Evolutionary conservation across 1,139 yeast species (phyloP), one percentile per base, ranked within the genome.

Genomic region (Eremothecium coryli): DNA sequence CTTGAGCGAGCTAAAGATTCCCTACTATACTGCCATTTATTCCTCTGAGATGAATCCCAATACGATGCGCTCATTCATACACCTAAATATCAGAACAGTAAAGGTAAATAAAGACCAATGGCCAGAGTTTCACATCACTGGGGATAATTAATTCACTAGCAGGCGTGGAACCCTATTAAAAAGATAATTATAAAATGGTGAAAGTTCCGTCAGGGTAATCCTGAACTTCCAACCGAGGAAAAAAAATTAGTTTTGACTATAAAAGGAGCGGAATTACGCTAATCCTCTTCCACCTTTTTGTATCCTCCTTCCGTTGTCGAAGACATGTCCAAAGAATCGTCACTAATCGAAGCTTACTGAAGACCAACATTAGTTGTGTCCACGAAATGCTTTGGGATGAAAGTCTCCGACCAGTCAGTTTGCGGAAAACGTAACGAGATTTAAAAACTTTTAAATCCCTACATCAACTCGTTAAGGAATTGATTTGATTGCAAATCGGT

Each of bases 391-490:
- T 79, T 80, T 73, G 90, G 93, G 93, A 45, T 32, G 90, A 81
- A 81, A 81, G 93, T 81, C 93, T 80, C 90, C 93, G 79, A 86
- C 84, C 86, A 60, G 56, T 50, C 47, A 65, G 59, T 76, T 45
- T 57, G 62, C 63, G 66, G 66, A 63, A 62, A 63, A 54, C 66
- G 63, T 48, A 58, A 47, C 56, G 65, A 60, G 64, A 54, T 51
- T 54, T 49, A 55, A 54, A 56, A 54, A 55, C 53, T 52, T 45
- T 42, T 48, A 50, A 52, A 34, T 50, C 43, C 52, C 54, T 57
- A 56, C 50, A 53, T 51, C 55, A 45, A 54, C 61, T 56, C 59
- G 52, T 50, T 53, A 54, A 39, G 35, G 35, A 21, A 26, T 18
- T 24, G 12, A 18, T 28, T 26, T 28, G 34, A 27, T 11, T 29